Percentiles rank a stretch among this genome's conserved stretches.
Evolutionary conservation across 805 yeast genomes (phyloP).

Genomic region (Wickerhamiella bombiphila): DNA sequence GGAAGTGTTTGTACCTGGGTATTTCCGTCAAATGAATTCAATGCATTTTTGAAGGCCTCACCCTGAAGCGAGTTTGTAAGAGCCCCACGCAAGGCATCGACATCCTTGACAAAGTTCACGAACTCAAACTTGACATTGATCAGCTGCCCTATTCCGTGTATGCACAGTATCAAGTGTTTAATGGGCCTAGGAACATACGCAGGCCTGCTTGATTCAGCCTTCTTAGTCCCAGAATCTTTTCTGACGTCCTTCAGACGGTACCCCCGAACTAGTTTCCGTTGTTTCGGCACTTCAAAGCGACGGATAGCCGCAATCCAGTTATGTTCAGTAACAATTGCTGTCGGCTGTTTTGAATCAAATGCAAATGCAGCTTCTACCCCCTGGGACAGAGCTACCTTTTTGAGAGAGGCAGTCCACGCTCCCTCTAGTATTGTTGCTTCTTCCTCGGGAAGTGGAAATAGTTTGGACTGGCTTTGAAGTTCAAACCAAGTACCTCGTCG

Average conservation of each 20-base stretch:
- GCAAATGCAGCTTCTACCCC: not conserved
- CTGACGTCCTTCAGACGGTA: constrained; percentile 1
- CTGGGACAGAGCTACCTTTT: not conserved
- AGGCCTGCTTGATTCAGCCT: constrained; percentile 5
- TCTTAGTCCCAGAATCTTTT: not conserved
- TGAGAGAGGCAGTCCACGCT: not conserved
- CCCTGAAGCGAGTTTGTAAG: constrained; percentile 1
- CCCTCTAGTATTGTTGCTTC: not conserved
- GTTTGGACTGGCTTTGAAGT: constrained; percentile 30
- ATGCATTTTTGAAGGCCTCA: constrained; percentile 1
- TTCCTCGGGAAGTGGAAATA: constrained; percentile 29
- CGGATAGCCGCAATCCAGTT: constrained; percentile 19
- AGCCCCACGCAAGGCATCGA: constrained; percentile 37
- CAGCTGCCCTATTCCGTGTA: constrained; percentile 91
- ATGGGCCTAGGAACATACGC: constrained; percentile 8
- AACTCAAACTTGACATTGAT: constrained; percentile 65
- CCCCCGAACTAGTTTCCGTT: constrained; percentile 2
- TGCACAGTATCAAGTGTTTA: constrained; percentile 60
- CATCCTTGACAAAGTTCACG: constrained; percentile 75
- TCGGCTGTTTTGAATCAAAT: not conserved
- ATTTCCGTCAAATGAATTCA: constrained; percentile 7
- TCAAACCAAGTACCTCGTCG: constrained; percentile 76
- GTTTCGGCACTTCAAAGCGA: constrained; percentile 1
- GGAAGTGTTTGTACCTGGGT: constrained; percentile 72
- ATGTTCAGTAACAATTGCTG: not conserved